phyloP scores from a whole-genome alignment of 1,139 yeast species.

The Suhomyces bolitotheri region DNA sequence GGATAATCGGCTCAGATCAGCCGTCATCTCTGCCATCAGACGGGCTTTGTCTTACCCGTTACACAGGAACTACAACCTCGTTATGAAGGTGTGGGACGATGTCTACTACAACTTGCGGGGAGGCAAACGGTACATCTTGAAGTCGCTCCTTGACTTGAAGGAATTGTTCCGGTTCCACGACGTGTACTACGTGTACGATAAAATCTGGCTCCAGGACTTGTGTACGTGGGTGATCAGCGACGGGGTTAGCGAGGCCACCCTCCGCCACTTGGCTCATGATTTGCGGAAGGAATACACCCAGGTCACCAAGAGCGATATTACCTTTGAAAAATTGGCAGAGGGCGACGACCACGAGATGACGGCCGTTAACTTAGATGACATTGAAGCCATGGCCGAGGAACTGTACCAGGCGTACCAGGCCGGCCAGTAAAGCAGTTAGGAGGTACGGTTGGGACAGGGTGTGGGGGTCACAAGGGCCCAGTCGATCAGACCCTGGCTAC shows the following conservation, averaged over 20 bases:
- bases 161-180: conserved; percentile 84
- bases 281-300: conserved; percentile 37
- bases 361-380: conserved; percentile 45
- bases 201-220: conserved; percentile 77
- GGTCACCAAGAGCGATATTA: conserved; percentile 30
- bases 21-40: conserved; percentile 61
- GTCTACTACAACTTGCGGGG: conserved; percentile 63
- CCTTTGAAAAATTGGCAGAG: conserved; percentile 40
- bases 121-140: conserved; percentile 68
- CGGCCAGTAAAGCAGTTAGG: neutral
- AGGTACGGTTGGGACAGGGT: too few relatives aligned
- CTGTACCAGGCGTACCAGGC: conserved; percentile 35
- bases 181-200: conserved; percentile 83
- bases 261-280: conserved; percentile 70
- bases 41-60: conserved; percentile 80
- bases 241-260: conserved; percentile 45
- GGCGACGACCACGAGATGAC: conserved; percentile 37
- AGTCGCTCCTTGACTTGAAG: conserved; percentile 57
- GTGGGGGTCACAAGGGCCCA: too few relatives aligned
- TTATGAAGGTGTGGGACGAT: conserved; percentile 70
- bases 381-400: conserved; percentile 57
- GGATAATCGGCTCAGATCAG: conserved; percentile 43
- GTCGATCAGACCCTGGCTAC: too few relatives aligned
- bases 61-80: conserved; percentile 67
- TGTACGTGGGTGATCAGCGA: conserved; percentile 75